Conservation (phyloP, 1,139 yeast species). For the Lizanozyma gosingica region DNA sequence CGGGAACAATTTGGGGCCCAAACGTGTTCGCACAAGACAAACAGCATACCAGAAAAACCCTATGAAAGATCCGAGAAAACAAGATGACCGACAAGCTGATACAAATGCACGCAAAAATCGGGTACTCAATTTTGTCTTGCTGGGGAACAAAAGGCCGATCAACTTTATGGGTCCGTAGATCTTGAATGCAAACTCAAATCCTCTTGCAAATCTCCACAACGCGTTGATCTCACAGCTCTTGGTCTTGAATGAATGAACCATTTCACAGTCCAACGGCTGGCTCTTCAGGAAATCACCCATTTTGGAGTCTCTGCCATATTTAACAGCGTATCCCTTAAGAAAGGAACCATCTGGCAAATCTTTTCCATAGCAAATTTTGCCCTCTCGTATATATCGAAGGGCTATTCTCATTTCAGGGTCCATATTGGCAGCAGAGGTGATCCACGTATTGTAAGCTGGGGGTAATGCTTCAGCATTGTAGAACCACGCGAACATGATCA, state of each 20-base stretch:
- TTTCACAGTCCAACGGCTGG: conserved; percentile 25
- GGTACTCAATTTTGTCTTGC: conserved; percentile 4
- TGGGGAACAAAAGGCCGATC: conserved; percentile 10
- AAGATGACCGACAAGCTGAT: conserved; percentile 21
- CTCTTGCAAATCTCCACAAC: conserved; percentile 22
- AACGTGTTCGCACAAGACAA: conserved; percentile 24
- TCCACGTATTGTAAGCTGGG: conserved; percentile 30
- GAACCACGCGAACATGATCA: conserved; percentile 34
- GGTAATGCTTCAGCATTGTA: conserved; percentile 26
- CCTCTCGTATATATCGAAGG: conserved; percentile 17
- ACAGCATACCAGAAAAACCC: conserved; percentile 30
- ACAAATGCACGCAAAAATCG: conserved; percentile 5
- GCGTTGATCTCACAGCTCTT: conserved; percentile 29
- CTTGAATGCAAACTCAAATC: conserved; percentile 23
- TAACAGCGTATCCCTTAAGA: conserved; percentile 16
- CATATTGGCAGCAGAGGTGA: conserved; percentile 31
- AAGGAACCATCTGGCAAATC: conserved; percentile 13
- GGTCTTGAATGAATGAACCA: conserved; percentile 25
- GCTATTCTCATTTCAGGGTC: conserved; percentile 25
- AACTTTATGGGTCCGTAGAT: conserved; percentile 18
- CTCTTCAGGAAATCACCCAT: conserved; percentile 16
- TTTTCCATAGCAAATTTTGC: conserved; percentile 20
- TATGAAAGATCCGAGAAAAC: conserved; percentile 28
- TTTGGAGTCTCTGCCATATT: conserved; percentile 15
- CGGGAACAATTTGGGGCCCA: conserved; percentile 19